A percentile compares a stretch with the other conserved stretches of the same genome.
phyloP scores from a whole-genome alignment of 2,329 filamentous ascomycete genomes.

The Alternaria burnsii region DNA sequence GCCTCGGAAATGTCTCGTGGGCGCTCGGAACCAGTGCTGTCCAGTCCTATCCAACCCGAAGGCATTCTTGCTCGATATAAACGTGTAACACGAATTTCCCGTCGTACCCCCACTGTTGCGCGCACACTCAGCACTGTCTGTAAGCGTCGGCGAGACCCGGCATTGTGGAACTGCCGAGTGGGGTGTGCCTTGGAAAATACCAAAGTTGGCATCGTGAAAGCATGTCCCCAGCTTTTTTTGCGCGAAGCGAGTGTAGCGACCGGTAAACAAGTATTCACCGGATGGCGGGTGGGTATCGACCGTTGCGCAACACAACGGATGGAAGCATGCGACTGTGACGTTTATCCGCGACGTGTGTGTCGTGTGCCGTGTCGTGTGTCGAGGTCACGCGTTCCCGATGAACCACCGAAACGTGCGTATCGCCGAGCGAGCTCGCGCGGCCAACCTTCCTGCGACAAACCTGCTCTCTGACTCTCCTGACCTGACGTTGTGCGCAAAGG shows the following conservation, averaged over 20 bases:
- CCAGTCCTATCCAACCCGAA: no score
- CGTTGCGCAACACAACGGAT: background rate
- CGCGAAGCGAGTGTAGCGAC: background rate
- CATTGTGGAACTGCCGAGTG: conserved; percentile 9
- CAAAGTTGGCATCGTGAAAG: background rate
- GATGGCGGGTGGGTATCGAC: background rate
- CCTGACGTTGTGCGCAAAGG: background rate
- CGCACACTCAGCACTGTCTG: background rate
- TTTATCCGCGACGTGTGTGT: conserved; percentile 2
- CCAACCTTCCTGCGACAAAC: conserved; percentile 2
- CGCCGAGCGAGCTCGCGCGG: background rate
- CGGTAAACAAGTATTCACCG: conserved; percentile 4
- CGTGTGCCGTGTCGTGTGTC: conserved; percentile 5
- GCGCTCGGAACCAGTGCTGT: background rate
- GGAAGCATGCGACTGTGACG: background rate
- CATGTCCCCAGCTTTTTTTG: background rate
- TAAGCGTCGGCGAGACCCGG: conserved; percentile 22
- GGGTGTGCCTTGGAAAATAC: background rate
- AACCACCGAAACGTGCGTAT: conserved; percentile 5
- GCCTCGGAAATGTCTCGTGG: background rate
- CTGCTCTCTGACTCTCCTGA: background rate
- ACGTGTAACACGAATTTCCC: background rate
- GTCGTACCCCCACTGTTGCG: conserved; percentile 3
- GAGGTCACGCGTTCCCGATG: conserved; percentile 3
- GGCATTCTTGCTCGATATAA: conserved; percentile 6